A percentile compares a stretch with the other conserved stretches of the same genome.
phyloP scores from a whole-genome alignment of 768 basidiomycete species.

The Russula ochroleuca region DNA sequence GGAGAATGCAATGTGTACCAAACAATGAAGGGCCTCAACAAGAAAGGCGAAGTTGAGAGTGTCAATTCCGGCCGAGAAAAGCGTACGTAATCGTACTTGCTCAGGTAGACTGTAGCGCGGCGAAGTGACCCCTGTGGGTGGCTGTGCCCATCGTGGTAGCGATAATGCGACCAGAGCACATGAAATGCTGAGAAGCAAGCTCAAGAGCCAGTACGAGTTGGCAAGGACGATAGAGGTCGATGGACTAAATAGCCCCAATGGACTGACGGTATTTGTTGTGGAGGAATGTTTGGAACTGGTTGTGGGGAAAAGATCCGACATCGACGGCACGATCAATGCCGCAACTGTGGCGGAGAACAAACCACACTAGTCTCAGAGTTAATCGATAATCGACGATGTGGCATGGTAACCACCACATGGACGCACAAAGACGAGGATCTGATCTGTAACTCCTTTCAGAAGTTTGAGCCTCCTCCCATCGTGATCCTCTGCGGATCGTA shows the following conservation, averaged over 20 bases:
- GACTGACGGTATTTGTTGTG: too few species aligned
- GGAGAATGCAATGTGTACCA: neutral
- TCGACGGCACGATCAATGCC: neutral
- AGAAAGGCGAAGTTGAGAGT: neutral
- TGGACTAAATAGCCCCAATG: neutral
- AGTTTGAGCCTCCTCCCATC: neutral
- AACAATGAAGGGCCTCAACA: neutral
- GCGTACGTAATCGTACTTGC: slow-evolving; percentile 1
- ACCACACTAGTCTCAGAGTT: neutral
- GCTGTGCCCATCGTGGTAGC: neutral
- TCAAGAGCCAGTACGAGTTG: slow-evolving; percentile 8
- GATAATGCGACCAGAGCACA: slow-evolving; percentile 2
- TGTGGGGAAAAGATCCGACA: neutral
- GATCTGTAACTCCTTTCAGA: neutral
- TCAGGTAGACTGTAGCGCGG: neutral
- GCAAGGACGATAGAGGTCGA: neutral
- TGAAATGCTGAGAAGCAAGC: neutral
- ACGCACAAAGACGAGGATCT: slow-evolving; percentile 7
- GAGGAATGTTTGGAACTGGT: too few species aligned
- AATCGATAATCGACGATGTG: neutral
- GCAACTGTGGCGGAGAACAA: slow-evolving; percentile 11
- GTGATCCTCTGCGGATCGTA: neutral
- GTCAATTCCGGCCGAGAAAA: neutral
- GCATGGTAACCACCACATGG: neutral
- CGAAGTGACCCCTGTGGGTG: neutral